A percentile compares a stretch with the other conserved stretches of the same genome.
These are phyloP conservation scores for Collybia mongolica DNA, from an alignment of 768 basidiomycete species.

Conservation along the genomic window DNA sequence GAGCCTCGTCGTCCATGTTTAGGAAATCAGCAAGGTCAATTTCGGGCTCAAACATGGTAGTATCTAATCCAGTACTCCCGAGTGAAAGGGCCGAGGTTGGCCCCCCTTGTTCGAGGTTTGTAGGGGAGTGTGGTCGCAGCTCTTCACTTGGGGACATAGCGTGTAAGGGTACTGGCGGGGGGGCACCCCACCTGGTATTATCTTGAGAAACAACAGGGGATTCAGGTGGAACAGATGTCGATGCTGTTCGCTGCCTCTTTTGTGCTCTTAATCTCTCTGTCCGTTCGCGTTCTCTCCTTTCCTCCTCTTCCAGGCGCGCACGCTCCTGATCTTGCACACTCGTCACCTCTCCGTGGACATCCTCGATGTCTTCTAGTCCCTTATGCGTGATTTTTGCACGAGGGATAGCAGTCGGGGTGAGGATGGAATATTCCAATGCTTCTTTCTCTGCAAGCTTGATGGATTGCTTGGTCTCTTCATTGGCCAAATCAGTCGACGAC, in stretches of 20 bases:
- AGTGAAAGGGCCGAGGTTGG: slow-evolving; percentile 5
- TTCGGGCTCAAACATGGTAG: slow-evolving; percentile 50
- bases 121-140: slow-evolving; percentile 20
- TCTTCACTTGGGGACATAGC: slow-evolving; percentile 29
- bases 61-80: slow-evolving; percentile 33
- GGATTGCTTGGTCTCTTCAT: slow-evolving; percentile 81
- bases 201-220: slow-evolving; percentile 54
- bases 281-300: slow-evolving; percentile 68
- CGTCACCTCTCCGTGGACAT: slow-evolving; percentile 50
- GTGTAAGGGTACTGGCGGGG: slow-evolving; percentile 55
- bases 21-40: slow-evolving; percentile 74
- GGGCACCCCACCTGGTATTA: slow-evolving; percentile 58
- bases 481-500: slow-evolving; percentile 87
- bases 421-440: slow-evolving; percentile 81
- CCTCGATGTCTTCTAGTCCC: slow-evolving; percentile 88
- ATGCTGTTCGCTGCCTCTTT: slow-evolving; percentile 46
- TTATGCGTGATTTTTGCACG: slow-evolving; percentile 89
- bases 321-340: slow-evolving; percentile 50
- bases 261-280: slow-evolving; percentile 56
- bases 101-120: neutral
- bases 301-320: slow-evolving; percentile 64
- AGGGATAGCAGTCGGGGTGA: slow-evolving; percentile 67
- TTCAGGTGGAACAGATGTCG: slow-evolving; percentile 71
- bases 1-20: slow-evolving; percentile 68
- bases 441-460: slow-evolving; percentile 83